Evolutionary conservation across 306 rosid genomes (phyloP).

Genomic region (Glycine tomentella): DNA sequence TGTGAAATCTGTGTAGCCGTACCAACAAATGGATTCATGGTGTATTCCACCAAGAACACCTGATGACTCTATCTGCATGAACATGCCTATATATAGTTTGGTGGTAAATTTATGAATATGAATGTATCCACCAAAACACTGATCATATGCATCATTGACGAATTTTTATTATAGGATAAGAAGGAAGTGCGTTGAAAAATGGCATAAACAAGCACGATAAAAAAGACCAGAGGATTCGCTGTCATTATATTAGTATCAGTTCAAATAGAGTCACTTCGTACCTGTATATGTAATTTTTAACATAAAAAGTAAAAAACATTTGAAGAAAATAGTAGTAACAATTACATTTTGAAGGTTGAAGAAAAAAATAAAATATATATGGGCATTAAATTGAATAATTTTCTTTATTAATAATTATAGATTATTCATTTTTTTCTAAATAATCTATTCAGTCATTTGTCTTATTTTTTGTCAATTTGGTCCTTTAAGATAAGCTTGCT

Average conservation of each 20-base stretch:
- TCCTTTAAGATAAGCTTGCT: too few relatives aligned
- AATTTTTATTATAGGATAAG: background rate
- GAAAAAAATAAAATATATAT: too few relatives aligned
- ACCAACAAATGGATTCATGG: conserved; percentile 39
- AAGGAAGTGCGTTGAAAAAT: background rate
- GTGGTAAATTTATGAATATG: background rate
- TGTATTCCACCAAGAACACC: conserved; percentile 38
- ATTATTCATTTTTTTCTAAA: too few relatives aligned
- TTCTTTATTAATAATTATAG: too few relatives aligned
- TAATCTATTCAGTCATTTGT: background rate
- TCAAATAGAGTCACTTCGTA: too few relatives aligned
- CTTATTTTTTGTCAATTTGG: background rate
- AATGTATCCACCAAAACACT: conserved; percentile 33
- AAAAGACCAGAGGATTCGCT: too few relatives aligned
- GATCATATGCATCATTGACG: background rate
- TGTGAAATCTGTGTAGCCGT: background rate
- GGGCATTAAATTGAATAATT: too few relatives aligned
- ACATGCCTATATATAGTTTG: conserved; percentile 1
- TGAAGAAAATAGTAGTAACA: too few relatives aligned
- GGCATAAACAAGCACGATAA: background rate
- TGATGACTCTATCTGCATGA: background rate
- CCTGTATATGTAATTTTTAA: too few relatives aligned
- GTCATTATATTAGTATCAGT: background rate
- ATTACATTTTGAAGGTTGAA: too few relatives aligned
- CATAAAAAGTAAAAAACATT: too few relatives aligned